Percentiles rank a stretch among this genome's conserved stretches.
phyloP scores from a whole-genome alignment of 768 basidiomycete genomes.

The Suillus fuscotomentosus region DNA sequence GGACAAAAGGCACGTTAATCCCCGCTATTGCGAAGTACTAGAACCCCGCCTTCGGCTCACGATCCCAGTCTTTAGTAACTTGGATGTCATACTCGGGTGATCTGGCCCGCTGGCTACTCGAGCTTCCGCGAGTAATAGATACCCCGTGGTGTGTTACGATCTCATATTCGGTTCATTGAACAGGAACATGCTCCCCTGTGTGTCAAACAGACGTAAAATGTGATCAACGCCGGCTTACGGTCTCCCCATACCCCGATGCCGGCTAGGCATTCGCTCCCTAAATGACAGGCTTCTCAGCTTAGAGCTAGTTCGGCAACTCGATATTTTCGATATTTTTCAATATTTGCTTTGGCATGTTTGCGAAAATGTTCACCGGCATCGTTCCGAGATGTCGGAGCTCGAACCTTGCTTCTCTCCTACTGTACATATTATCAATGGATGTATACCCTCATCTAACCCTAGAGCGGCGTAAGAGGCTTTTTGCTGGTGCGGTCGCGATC shows the following conservation, averaged over 20 bases:
- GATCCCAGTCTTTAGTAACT: neutral
- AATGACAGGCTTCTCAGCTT: neutral
- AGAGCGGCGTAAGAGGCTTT: too few species aligned
- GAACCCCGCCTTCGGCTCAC: neutral
- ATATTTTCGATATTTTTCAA: too few species aligned
- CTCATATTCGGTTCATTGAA: neutral
- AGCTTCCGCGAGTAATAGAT: neutral
- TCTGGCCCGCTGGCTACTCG: neutral
- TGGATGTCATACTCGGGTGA: neutral
- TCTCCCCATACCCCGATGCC: neutral
- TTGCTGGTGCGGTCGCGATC: too few species aligned
- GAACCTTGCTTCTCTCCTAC: too few species aligned
- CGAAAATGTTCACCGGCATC: too few species aligned
- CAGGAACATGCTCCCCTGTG: neutral
- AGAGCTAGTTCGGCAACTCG: too few species aligned
- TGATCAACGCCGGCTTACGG: neutral
- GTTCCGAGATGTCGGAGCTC: too few species aligned
- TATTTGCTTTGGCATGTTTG: too few species aligned
- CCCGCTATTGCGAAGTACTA: neutral
- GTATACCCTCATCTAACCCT: too few species aligned
- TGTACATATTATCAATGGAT: too few species aligned
- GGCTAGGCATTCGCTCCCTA: neutral
- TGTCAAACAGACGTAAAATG: neutral
- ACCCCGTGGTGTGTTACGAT: neutral
- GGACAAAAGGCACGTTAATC: neutral